Evolutionary conservation across 2,329 filamentous ascomycete species (phyloP), one percentile per base, ranked within the genome.

Genomic region (Xylariaceae sp.): DNA sequence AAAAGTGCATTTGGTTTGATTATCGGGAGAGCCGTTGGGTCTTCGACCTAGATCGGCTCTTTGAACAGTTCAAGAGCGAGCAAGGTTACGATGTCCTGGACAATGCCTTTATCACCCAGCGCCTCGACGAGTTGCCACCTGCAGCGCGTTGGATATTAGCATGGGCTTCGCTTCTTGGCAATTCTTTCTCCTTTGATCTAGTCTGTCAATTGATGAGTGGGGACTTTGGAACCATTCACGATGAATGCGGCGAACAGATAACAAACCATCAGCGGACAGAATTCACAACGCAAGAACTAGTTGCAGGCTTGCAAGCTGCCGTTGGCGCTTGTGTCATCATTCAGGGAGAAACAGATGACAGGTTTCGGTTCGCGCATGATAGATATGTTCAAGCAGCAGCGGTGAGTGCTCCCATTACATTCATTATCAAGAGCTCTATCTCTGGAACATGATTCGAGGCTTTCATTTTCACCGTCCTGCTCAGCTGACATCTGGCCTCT

Each of bases 1-100:
- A 88, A 61, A 85, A 85, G 55, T 95, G 88, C 63, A 86, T 96
- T 40, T 95, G 84, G 79, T 96, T 95, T 65, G 89, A 90, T 50
- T 95, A 93, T 75, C 83, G 82, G 55, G 80, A 85, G 53, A 87
- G 83, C 37, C 76, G 79, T 37, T 97, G 92, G 92, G 77, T 85
- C 36, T 96, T 85, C 62, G 86, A 94, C 59, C 70, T 96, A 10
- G 90, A 96, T 64, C 82, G 79, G 53, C 80, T 96, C 1, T 95
- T 95, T 60, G 82, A 85, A 37, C 83, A 94, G 53, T 95, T 96
- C 58, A 80, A 86, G 56, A 82, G 84, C 35, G 83, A 89, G 39
- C 81, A 84, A 47, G 85, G 90, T 58, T 87, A 88, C 43, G 83
- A 90, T 49, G 84, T 87, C 8, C 77, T 95, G 11, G 86, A 91